phyloP scores from a whole-genome alignment of 202 grass and related monocot species.

The Saccharum hybrid region DNA sequence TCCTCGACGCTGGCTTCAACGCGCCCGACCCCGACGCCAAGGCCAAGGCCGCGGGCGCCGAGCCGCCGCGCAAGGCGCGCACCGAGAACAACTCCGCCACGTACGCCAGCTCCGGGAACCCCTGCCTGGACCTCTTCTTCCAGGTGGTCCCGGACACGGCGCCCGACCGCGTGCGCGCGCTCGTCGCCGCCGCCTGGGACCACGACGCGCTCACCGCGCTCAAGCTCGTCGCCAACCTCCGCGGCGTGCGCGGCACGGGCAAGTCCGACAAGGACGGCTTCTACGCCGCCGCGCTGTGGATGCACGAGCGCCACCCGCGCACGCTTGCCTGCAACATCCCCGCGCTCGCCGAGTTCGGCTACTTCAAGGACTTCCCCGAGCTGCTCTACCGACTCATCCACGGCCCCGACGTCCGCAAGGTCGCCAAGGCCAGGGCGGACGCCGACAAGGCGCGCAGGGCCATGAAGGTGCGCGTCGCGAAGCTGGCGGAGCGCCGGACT shows the following conservation, averaged over 20 bases:
- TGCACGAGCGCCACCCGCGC: slow-evolving; percentile 44
- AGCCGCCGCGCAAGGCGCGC: not conserved
- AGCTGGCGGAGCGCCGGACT: not conserved
- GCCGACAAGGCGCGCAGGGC: not conserved
- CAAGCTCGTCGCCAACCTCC: slow-evolving; percentile 27
- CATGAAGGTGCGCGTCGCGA: too few relatives aligned
- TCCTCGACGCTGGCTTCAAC: slow-evolving; percentile 30
- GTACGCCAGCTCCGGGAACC: slow-evolving; percentile 30
- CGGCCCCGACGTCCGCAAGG: not conserved
- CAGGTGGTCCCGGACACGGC: not conserved
- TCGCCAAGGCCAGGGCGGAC: not conserved
- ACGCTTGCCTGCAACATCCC: slow-evolving; percentile 35
- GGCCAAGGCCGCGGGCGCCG: too few relatives aligned
- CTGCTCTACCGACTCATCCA: slow-evolving; percentile 34
- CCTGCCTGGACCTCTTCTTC: slow-evolving; percentile 54
- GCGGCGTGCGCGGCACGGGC: slow-evolving; percentile 38
- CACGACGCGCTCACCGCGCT: slow-evolving; percentile 9
- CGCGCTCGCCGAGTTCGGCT: slow-evolving; percentile 14
- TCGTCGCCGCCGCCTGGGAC: not conserved
- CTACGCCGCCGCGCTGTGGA: slow-evolving; percentile 76
- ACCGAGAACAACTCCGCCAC: slow-evolving; percentile 1
- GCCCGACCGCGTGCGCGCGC: not conserved
- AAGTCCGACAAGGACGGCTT: slow-evolving; percentile 49
- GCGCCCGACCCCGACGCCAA: not conserved
- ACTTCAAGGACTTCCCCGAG: slow-evolving; percentile 38